Percentiles rank a stretch among this genome's conserved stretches.
These are phyloP conservation scores for Cryptococcus deneoformans DNA, from an alignment of 1,284 basidiomycete species.

Conservation along the genomic window DNA sequence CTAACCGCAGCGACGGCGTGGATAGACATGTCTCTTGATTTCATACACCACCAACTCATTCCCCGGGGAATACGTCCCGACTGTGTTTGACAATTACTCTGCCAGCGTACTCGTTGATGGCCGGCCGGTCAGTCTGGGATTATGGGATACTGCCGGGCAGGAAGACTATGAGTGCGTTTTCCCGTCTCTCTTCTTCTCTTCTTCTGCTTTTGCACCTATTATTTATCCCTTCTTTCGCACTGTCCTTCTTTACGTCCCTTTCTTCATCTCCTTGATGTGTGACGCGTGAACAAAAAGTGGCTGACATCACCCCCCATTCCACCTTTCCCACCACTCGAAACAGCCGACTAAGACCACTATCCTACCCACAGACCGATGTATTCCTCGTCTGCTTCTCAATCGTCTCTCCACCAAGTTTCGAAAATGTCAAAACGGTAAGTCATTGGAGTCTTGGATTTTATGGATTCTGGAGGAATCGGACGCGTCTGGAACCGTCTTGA, in stretches of 20 bases:
- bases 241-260: not conserved
- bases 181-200: not conserved
- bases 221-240: not conserved
- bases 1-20: slow-evolving; percentile 7
- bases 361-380: slow-evolving; percentile 99
- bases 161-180: slow-evolving; percentile 64
- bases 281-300: not conserved
- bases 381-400: slow-evolving; percentile 99
- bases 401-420: slow-evolving; percentile 93
- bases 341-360: slow-evolving; percentile 94
- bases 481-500: too few species aligned
- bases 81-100: slow-evolving; percentile 50
- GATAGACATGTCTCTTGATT: slow-evolving; percentile 53
- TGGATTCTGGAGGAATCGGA: too few species aligned
- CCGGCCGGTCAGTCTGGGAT: slow-evolving; percentile 54
- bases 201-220: not conserved
- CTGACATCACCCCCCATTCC: not conserved
- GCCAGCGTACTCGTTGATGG: slow-evolving; percentile 93
- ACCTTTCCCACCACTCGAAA: not conserved
- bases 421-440: slow-evolving; percentile 61
- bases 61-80: slow-evolving; percentile 50
- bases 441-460: not conserved
- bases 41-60: slow-evolving; percentile 50
- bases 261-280: too few species aligned
- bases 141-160: slow-evolving; percentile 80